Evolutionary conservation across 345 rosid species (phyloP).

Genomic region (Firmiana major): DNA sequence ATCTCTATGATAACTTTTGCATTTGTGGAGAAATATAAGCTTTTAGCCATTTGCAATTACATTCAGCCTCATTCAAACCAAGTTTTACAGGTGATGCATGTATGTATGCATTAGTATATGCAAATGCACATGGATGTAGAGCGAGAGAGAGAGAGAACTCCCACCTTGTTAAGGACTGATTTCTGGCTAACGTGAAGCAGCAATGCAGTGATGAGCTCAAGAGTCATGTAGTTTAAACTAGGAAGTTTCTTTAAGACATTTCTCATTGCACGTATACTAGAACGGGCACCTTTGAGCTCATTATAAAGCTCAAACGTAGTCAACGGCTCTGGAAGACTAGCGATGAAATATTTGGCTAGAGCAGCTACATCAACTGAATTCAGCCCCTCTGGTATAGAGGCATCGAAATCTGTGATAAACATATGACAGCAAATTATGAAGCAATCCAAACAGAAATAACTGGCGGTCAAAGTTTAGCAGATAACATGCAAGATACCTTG

Average conservation of each 20-base stretch:
- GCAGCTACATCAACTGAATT: constrained; percentile 73
- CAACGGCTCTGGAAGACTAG: constrained; percentile 90
- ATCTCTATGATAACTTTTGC: background rate
- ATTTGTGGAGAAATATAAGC: background rate
- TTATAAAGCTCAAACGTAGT: constrained; percentile 76
- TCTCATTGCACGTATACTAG: constrained; percentile 62
- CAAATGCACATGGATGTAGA: background rate
- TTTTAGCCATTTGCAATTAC: background rate
- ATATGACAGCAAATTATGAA: constrained; percentile 9
- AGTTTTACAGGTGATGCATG: background rate
- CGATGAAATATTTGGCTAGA: constrained; percentile 73
- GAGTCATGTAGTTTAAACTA: constrained; percentile 73
- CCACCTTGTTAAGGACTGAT: constrained; percentile 76
- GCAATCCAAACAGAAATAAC: background rate
- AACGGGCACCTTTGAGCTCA: constrained; percentile 69
- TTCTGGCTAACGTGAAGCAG: constrained; percentile 82
- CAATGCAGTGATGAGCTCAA: constrained; percentile 79
- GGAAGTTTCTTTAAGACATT: constrained; percentile 80
- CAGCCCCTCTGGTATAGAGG: constrained; percentile 71
- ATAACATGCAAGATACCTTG: constrained; percentile 47
- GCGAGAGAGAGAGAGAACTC: constrained; percentile 15
- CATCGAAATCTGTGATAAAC: constrained; percentile 52
- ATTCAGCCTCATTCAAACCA: background rate
- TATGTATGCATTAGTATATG: background rate
- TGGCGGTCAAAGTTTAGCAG: background rate